Percentiles rank a stretch among this genome's conserved stretches.
phyloP scores from a whole-genome alignment of 768 basidiomycete genomes.

The Kwoniella shandongensis region DNA sequence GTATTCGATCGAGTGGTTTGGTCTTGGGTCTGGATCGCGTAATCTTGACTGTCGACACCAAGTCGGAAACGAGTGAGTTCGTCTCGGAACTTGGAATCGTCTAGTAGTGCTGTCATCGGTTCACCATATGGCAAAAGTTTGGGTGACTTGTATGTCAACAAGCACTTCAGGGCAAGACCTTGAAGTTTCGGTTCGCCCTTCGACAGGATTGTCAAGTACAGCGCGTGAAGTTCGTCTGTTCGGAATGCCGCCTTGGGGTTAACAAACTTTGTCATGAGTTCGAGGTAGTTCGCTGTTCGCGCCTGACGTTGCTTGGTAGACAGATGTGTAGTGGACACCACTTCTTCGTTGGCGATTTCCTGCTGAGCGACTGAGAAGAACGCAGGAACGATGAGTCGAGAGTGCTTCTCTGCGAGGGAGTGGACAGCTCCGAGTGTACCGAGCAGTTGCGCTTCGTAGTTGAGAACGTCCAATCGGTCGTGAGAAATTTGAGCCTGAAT shows the following conservation, averaged over 20 bases:
- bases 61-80: slow-evolving; percentile 73
- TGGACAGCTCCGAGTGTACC: slow-evolving; percentile 67
- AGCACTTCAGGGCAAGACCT: slow-evolving; percentile 68
- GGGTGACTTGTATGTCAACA: slow-evolving; percentile 77
- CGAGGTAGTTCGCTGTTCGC: slow-evolving; percentile 70
- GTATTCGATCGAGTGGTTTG: slow-evolving; percentile 17
- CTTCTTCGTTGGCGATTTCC: slow-evolving; percentile 25
- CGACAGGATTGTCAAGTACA: slow-evolving; percentile 75
- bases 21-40: slow-evolving; percentile 18
- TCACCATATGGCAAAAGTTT: slow-evolving; percentile 63
- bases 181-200: slow-evolving; percentile 82
- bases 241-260: slow-evolving; percentile 88
- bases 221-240: slow-evolving; percentile 63
- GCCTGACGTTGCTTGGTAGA: slow-evolving; percentile 44
- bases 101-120: slow-evolving; percentile 69
- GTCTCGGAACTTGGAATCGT: slow-evolving; percentile 87
- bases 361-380: slow-evolving; percentile 62
- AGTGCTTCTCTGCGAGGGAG: slow-evolving; percentile 78
- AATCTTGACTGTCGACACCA: slow-evolving; percentile 53
- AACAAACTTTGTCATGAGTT: slow-evolving; percentile 80
- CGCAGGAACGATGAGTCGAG: slow-evolving; percentile 78
- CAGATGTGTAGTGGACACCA: slow-evolving; percentile 29
- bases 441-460: slow-evolving; percentile 81
- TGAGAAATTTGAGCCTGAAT: slow-evolving; percentile 54
- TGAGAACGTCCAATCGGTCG: slow-evolving; percentile 67